Conservation (phyloP, 495 filamentous ascomycete genomes). For the Bacidia rubella region DNA sequence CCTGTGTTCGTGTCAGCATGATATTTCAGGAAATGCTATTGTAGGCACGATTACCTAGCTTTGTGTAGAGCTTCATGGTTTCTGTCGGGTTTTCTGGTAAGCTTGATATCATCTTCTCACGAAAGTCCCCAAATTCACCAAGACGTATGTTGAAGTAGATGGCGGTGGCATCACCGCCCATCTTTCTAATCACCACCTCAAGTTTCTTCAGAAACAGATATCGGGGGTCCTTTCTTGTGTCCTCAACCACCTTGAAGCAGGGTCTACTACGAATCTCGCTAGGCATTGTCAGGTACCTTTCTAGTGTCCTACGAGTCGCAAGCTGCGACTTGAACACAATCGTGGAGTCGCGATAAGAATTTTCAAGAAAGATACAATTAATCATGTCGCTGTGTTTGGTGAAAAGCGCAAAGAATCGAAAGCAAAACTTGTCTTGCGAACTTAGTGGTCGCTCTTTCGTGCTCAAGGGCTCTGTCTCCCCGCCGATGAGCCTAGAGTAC, state of each 20-base stretch:
- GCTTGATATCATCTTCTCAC: background rate
- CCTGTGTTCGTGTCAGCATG: background rate
- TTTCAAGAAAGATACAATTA: conserved; percentile 30
- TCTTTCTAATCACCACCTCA: conserved; percentile 1
- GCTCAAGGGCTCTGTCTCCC: conserved; percentile 8
- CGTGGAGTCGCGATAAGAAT: conserved; percentile 16
- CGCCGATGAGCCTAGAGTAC: conserved; percentile 24
- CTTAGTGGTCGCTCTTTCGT: background rate
- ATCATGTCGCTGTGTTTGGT: conserved; percentile 28
- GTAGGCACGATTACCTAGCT: conserved; percentile 3
- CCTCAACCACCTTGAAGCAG: background rate
- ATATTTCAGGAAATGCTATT: background rate
- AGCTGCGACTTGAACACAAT: conserved; percentile 21
- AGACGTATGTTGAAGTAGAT: background rate
- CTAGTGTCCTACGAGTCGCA: conserved; percentile 19
- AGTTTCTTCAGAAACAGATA: conserved; percentile 19
- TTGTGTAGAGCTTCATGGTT: background rate
- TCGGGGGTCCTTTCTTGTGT: conserved; percentile 7
- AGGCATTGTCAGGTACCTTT: conserved; percentile 21
- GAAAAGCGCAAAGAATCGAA: conserved; percentile 26
- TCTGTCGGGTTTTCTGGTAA: background rate
- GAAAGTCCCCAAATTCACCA: background rate
- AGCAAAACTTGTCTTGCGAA: conserved; percentile 24
- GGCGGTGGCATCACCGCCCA: background rate
- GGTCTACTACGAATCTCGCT: background rate